Evolutionary conservation across 768 basidiomycete species (phyloP).

Genomic region (Leucosporidium creatinivorum): DNA sequence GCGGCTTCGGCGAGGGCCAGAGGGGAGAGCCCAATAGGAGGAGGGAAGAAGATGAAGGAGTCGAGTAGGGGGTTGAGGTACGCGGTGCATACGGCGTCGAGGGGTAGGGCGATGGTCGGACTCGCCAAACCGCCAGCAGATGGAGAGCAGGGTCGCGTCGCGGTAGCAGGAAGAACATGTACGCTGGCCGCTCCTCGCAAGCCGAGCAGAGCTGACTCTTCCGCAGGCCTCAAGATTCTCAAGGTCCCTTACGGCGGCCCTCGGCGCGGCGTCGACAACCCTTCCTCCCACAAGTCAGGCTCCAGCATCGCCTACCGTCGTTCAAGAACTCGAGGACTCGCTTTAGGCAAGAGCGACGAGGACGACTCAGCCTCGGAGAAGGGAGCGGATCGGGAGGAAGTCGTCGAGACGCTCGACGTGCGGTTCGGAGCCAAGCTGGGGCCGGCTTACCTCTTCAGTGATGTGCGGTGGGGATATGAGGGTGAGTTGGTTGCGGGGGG

Average conservation of each 20-base stretch:
- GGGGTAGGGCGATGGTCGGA: constrained; percentile 26
- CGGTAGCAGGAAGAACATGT: constrained; percentile 28
- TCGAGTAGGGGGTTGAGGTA: constrained; percentile 11
- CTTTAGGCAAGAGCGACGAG: background rate
- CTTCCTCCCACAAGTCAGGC: background rate
- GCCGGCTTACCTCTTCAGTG: constrained; percentile 21
- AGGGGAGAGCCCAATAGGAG: background rate
- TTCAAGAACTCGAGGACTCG: constrained; percentile 9
- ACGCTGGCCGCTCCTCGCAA: background rate
- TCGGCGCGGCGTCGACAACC: too few species aligned
- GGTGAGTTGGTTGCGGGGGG: too few species aligned
- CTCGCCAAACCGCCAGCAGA: constrained; percentile 22
- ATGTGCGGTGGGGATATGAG: constrained; percentile 31
- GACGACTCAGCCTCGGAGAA: background rate
- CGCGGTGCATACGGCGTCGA: background rate
- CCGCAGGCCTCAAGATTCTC: constrained; percentile 21
- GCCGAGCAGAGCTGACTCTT: background rate
- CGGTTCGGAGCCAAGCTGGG: constrained; percentile 12
- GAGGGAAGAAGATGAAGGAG: constrained; percentile 19
- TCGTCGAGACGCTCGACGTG: constrained; percentile 23
- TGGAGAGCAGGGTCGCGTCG: constrained; percentile 16
- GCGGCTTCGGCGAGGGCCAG: background rate
- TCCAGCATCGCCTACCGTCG: constrained; percentile 23
- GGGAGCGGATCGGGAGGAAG: background rate
- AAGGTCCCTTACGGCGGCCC: constrained; percentile 19